These are phyloP conservation scores for Penicillium maclennaniae DNA, from an alignment of 495 filamentous ascomycete species.

Conservation along the genomic window DNA sequence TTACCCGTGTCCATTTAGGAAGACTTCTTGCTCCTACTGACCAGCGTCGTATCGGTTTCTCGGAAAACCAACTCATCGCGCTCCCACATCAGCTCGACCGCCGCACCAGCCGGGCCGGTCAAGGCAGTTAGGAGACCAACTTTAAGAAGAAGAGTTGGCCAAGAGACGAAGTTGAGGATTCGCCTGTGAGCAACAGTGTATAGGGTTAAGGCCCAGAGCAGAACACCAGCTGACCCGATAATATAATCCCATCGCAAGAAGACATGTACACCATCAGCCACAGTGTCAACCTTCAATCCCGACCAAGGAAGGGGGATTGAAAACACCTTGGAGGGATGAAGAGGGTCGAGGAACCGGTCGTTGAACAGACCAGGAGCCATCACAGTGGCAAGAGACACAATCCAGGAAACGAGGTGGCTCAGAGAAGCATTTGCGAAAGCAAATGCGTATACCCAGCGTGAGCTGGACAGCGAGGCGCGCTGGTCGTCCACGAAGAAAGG, in stretches of 20 bases:
- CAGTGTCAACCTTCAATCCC: conserved; percentile 29
- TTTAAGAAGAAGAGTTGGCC: conserved; percentile 31
- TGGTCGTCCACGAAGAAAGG: conserved; percentile 34
- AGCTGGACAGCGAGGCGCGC: conserved; percentile 37
- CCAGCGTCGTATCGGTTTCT: conserved; percentile 23
- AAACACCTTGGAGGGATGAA: conserved; percentile 42
- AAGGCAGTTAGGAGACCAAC: conserved; percentile 39
- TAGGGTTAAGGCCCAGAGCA: conserved; percentile 54
- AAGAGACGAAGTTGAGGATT: conserved; percentile 27
- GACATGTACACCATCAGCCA: conserved; percentile 48
- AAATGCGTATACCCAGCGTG: conserved; percentile 54
- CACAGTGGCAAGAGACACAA: conserved; percentile 39
- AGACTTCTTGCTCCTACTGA: conserved; percentile 23
- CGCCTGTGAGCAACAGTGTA: conserved; percentile 35
- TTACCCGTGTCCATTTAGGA: neutral
- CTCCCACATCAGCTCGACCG: conserved; percentile 54
- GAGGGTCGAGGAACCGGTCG: conserved; percentile 20
- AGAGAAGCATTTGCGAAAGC: conserved; percentile 45
- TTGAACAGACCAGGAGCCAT: conserved; percentile 37
- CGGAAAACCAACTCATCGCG: conserved; percentile 48
- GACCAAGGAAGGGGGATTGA: conserved; percentile 41
- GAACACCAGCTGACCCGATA: conserved; percentile 45
- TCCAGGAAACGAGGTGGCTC: conserved; percentile 45
- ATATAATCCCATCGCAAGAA: conserved; percentile 60
- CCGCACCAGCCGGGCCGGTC: conserved; percentile 48